These are phyloP conservation scores for Kwoniella heveanensis DNA, from an alignment of 768 basidiomycete genomes.

Conservation along the genomic window DNA sequence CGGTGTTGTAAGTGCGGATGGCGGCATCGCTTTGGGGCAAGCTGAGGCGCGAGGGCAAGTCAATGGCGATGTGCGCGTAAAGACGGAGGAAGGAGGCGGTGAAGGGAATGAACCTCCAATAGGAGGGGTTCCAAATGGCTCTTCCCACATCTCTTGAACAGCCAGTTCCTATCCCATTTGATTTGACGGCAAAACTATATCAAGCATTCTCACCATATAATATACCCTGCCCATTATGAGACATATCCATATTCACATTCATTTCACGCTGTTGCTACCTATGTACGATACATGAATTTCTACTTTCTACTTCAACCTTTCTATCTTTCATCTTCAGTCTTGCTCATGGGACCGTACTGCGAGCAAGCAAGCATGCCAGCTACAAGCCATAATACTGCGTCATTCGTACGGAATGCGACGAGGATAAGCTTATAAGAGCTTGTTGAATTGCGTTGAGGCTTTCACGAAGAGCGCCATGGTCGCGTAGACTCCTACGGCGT, in stretches of 20 bases:
- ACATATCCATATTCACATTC: too few relatives aligned
- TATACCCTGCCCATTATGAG: background rate
- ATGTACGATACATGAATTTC: background rate
- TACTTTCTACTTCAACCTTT: too few relatives aligned
- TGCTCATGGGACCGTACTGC: too few relatives aligned
- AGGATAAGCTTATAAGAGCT: background rate
- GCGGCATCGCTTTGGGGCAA: background rate
- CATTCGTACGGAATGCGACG: too few relatives aligned
- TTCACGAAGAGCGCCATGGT: conserved; percentile 27
- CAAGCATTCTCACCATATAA: background rate
- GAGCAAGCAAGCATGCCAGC: too few relatives aligned
- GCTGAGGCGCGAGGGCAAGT: background rate
- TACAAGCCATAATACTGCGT: too few relatives aligned
- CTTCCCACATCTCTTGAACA: background rate
- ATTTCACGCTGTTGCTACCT: background rate
- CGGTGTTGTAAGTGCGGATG: background rate
- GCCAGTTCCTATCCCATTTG: too few relatives aligned
- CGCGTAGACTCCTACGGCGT: conserved; percentile 17
- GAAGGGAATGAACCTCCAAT: conserved; percentile 2
- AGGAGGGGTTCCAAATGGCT: background rate
- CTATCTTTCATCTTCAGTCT: too few relatives aligned
- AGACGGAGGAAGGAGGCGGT: conserved; percentile 2
- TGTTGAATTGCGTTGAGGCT: conserved; percentile 20
- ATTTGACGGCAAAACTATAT: background rate
- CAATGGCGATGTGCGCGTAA: conserved; percentile 8